Conservation (phyloP, 768 basidiomycete species). For the Xerocomellus dryophilus region DNA sequence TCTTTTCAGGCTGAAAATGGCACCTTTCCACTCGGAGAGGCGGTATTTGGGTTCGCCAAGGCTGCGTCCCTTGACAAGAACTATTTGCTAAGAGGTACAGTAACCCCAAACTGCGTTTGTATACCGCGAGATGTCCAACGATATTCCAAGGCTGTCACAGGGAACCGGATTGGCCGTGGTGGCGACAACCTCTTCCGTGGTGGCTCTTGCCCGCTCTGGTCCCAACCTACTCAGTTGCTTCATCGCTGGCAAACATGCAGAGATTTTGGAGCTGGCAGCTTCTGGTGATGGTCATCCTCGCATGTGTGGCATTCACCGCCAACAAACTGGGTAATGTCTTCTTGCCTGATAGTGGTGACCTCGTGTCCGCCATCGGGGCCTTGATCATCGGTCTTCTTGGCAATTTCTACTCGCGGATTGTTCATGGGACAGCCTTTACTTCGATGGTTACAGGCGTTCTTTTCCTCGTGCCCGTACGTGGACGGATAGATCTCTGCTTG, state of each 20-base stretch:
- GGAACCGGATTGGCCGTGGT: constrained; percentile 73
- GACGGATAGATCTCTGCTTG: neutral
- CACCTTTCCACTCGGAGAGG: constrained; percentile 39
- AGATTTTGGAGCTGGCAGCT: constrained; percentile 66
- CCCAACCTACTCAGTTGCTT: constrained; percentile 70
- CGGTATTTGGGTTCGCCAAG: constrained; percentile 46
- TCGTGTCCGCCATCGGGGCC: constrained; percentile 76
- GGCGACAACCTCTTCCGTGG: constrained; percentile 72
- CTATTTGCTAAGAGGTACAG: constrained; percentile 30
- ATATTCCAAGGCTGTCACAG: constrained; percentile 64
- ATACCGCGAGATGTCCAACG: constrained; percentile 28
- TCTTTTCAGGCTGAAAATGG: constrained; percentile 50
- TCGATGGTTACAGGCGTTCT: constrained; percentile 93
- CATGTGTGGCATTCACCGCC: constrained; percentile 70
- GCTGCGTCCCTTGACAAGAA: constrained; percentile 31
- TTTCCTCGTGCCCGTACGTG: constrained; percentile 80
- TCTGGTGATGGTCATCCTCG: constrained; percentile 77
- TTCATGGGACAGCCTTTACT: constrained; percentile 81
- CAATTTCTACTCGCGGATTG: constrained; percentile 73
- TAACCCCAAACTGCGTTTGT: neutral
- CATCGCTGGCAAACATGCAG: constrained; percentile 76
- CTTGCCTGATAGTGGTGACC: constrained; percentile 65
- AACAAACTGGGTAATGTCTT: constrained; percentile 60
- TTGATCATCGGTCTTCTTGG: constrained; percentile 76
- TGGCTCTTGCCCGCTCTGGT: constrained; percentile 79